phyloP scores from a whole-genome alignment of 73 alveolate species.

The Paramecium sonneborni region DNA sequence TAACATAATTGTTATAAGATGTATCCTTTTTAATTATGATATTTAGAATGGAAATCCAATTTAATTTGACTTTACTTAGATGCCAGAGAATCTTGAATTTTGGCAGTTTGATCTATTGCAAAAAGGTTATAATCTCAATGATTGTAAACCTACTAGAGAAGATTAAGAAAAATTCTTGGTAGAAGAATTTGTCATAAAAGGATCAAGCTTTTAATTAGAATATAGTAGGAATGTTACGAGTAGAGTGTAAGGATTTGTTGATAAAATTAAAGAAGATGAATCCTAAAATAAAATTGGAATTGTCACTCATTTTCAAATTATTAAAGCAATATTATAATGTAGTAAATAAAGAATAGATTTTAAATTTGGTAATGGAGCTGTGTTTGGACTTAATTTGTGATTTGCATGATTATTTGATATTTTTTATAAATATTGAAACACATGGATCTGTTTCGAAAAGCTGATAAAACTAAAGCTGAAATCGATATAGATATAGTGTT shows the following conservation, averaged over 20 bases:
- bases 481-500: background rate
- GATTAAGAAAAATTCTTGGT: background rate
- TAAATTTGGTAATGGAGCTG: conserved; percentile 7
- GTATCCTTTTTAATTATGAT: background rate
- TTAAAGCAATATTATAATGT: background rate
- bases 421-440: background rate
- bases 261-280: background rate
- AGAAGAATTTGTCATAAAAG: background rate
- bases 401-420: background rate
- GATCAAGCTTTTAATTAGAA: background rate
- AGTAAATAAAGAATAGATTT: background rate
- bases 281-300: background rate
- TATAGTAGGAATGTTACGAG: background rate
- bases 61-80: background rate
- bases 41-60: conserved; percentile 34
- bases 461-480: background rate
- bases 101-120: background rate
- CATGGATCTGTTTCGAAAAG: background rate
- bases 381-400: conserved; percentile 12
- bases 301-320: conserved; percentile 4
- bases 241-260: background rate
- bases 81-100: conserved; percentile 2
- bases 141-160: background rate
- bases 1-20: background rate
- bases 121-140: background rate